phyloP scores from a whole-genome alignment of 805 yeast species.

The Geotrichum ghanense region DNA sequence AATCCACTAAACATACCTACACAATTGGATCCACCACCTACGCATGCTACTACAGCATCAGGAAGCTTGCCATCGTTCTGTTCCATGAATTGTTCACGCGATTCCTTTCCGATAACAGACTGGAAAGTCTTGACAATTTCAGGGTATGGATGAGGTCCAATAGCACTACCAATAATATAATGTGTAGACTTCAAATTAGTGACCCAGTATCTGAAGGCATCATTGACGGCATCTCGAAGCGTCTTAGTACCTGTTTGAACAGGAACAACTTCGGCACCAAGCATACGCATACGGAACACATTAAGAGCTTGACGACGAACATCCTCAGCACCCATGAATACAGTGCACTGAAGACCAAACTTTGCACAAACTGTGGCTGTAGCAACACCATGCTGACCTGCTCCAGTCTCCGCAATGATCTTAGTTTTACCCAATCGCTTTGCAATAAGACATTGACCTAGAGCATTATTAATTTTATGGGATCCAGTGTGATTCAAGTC shows the following conservation, averaged over 20 bases:
- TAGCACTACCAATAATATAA: slow-evolving; percentile 95
- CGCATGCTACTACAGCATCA: slow-evolving; percentile 94
- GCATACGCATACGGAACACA: slow-evolving; percentile 91
- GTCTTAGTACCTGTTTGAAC: slow-evolving; percentile 94
- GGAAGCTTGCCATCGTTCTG: slow-evolving; percentile 78
- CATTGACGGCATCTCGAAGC: slow-evolving; percentile 94
- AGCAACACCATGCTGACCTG: slow-evolving; percentile 42
- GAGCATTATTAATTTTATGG: slow-evolving; percentile 38
- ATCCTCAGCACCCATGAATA: slow-evolving; percentile 99
- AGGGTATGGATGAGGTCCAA: slow-evolving; percentile 99
- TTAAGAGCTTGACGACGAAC: slow-evolving; percentile 96
- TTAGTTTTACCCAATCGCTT: slow-evolving; percentile 34
- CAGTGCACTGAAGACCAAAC: slow-evolving; percentile 84
- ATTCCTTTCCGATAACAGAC: slow-evolving; percentile 90
- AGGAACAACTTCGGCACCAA: slow-evolving; percentile 92
- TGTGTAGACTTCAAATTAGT: slow-evolving; percentile 77
- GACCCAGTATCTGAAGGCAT: slow-evolving; percentile 95
- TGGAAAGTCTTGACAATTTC: slow-evolving; percentile 97
- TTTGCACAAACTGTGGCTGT: slow-evolving; percentile 41
- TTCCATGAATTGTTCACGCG: slow-evolving; percentile 78
- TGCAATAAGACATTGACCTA: slow-evolving; percentile 35
- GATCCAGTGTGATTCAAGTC: slow-evolving; percentile 47
- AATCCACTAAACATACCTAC: slow-evolving; percentile 95
- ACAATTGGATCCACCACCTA: slow-evolving; percentile 98
- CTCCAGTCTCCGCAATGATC: slow-evolving; percentile 39